Percentiles rank a stretch among this genome's conserved stretches.
Evolutionary conservation across 352 stramenopile genomes (phyloP).

Genomic region (Globisporangium sylvaticum): DNA sequence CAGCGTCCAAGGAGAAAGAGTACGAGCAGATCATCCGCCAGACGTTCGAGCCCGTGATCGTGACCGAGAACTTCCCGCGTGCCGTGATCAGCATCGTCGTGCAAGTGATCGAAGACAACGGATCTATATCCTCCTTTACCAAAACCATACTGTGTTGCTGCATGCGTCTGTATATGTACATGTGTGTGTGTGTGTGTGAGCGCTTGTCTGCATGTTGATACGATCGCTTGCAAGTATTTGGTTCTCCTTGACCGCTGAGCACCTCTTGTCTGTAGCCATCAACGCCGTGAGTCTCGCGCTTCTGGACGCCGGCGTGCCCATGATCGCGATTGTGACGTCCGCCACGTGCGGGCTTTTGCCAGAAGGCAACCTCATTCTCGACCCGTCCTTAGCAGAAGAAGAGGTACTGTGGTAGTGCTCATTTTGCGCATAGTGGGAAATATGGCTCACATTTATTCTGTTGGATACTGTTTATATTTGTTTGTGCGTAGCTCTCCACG

Average conservation of each 20-base stretch:
- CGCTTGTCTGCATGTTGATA: background rate
- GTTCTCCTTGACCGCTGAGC: constrained; percentile 36
- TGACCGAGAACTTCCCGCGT: constrained; percentile 68
- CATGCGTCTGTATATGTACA: constrained; percentile 14
- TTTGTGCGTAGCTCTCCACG: constrained; percentile 35
- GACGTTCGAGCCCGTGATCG: constrained; percentile 67
- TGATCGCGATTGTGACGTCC: constrained; percentile 64
- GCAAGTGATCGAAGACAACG: constrained; percentile 82
- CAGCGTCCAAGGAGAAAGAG: constrained; percentile 81
- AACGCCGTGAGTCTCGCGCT: constrained; percentile 75
- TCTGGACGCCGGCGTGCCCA: constrained; percentile 78
- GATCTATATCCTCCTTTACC: constrained; percentile 50
- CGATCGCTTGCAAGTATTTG: background rate
- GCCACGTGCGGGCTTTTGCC: constrained; percentile 62
- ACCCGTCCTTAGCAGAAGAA: constrained; percentile 66
- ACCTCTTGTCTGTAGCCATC: constrained; percentile 76
- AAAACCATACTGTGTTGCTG: constrained; percentile 17
- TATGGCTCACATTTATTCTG: background rate
- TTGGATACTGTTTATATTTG: background rate
- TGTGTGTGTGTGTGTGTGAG: background rate
- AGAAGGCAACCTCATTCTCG: constrained; percentile 63
- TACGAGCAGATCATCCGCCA: constrained; percentile 80
- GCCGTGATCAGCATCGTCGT: constrained; percentile 86
- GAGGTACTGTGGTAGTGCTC: constrained; percentile 31
- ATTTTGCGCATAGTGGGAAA: background rate